Base-by-base conservation (phyloP, 108 stramenopile species). In the Pseudonitzschia multistriata region DNA sequence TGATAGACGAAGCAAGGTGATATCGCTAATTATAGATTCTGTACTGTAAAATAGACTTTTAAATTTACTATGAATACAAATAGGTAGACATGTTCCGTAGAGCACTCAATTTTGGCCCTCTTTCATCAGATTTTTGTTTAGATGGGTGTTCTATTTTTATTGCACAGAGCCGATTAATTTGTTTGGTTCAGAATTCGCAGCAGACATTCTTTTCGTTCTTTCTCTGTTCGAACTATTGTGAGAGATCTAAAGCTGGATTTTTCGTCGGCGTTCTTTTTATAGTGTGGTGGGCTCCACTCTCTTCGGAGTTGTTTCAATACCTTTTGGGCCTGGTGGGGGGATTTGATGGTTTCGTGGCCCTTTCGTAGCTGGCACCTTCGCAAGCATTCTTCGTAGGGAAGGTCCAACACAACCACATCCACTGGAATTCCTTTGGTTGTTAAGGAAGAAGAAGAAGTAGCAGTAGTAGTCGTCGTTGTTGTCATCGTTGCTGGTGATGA, bases 341-440 rank as follows among this genome's bases (percentile, higher is more conserved):
- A 29, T 59, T 39, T 17, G 14, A 80, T 48, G 19, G 74, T 80
- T 57, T 73, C 73, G 67, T 80, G 79, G 6, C 64, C 24, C 5
- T 47, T 25, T 13, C 79, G 63, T 10, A 14, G 2, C 45, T 69
- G 65, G 31, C 79, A 80, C 39, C 79, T 69, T 62, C 70, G 59
- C 29, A 80, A 30, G 34, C 79, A 80, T 49, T 47, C 36, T 5
- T 42, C 29, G 27, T 42, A 25, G 35, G 72, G 64, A 3, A 73
- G 49, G 14, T 67, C 60, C 15, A 82, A 66, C 0, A 76, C 60
- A 1, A 78, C 13, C 31, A 62, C 61, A 31, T 70, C 35, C 1
- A 76, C 74, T 4, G 59, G 61, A 52, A 67, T 27, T 24, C 50
- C 50, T 13, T 55, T 75, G 6, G 42, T 22, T n/a, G n/a, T n/a